Base-by-base conservation (phyloP, 2,329 filamentous ascomycete genomes). In the Pseudocercospora fuligena region DNA sequence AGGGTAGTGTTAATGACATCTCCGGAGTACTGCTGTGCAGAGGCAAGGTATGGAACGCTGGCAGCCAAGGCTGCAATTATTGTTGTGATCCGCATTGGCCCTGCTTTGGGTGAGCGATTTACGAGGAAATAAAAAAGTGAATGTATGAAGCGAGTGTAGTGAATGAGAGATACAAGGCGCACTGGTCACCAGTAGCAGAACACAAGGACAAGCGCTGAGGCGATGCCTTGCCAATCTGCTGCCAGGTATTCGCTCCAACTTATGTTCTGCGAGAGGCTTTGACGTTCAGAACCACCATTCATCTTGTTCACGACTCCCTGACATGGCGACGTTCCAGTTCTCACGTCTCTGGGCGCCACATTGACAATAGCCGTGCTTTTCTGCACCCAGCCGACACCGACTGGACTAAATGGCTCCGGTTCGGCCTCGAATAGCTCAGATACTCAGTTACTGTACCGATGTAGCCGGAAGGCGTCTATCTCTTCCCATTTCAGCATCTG, bases 21-120 rank as follows among this genome's bases (percentile, higher is more conserved):
- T 56, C 77, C 77, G 12, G 69, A 71, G 66, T 72, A 78, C 61
- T 79, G 76, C 68, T 79, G 77, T 19, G 59, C 21, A 72, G 67
- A 3, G 63, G 36, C 12, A 64, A 21, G 29, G 53, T 31, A 59
- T 25, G 63, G 25, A 47, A 68, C 46, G 61, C 29, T 36, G 19
- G 66, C 68, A 60, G 56, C 65, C 21, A 71, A 56, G 33, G 68
- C 64, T 33, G 43, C 60, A 51, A 69, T 40, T 25, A 59, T 27
- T 25, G 60, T 29, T 25, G 66, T 36, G 69, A 66, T 58, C n/a
- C 56, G 66, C 67, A 69, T 69, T 56, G 19, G 56, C 11, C 23
- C n/a, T 49, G 36, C 25, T 61, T 21, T n/a, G 29, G 1, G 40
- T 43, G 40, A 19, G 40, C 4, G 3, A 16, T 43, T 6, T 19